These are phyloP conservation scores for Petunia hybrid DNA, from an alignment of 305 asterid genomes.

Conservation along the genomic window DNA sequence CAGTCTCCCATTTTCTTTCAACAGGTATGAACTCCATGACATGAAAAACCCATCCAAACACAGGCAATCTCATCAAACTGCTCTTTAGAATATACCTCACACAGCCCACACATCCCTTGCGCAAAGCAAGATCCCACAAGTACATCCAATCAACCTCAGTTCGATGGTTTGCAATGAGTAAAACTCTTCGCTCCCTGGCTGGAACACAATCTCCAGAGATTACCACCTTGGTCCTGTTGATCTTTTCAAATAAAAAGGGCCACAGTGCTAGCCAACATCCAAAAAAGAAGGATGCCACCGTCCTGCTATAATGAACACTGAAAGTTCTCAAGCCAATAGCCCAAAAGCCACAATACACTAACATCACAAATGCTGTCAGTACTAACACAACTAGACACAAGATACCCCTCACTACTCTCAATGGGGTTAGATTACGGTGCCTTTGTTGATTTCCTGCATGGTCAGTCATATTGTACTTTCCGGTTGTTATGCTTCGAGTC, in stretches of 20 bases:
- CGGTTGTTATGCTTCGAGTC: not conserved
- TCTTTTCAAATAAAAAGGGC: conserved; percentile 83
- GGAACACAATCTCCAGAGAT: conserved; percentile 80
- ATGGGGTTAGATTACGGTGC: conserved; percentile 62
- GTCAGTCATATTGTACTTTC: not conserved
- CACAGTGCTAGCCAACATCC: conserved; percentile 88
- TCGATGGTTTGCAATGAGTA: conserved; percentile 81
- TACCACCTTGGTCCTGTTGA: conserved; percentile 74
- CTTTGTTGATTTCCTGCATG: conserved; percentile 41
- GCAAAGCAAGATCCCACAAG: conserved; percentile 28
- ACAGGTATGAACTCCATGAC: conserved; percentile 84
- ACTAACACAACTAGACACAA: conserved; percentile 62
- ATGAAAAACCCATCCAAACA: conserved; percentile 91
- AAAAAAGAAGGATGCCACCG: conserved; percentile 59
- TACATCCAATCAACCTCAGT: conserved; percentile 98
- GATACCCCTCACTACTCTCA: conserved; percentile 59
- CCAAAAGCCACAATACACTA: conserved; percentile 70
- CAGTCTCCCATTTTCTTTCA: conserved; percentile 82
- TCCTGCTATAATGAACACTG: conserved; percentile 69
- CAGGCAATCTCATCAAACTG: conserved; percentile 84
- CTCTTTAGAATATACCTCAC: conserved; percentile 80
- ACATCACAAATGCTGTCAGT: conserved; percentile 68
- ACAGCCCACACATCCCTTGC: conserved; percentile 72
- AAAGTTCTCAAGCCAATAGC: conserved; percentile 64
- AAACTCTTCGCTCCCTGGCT: conserved; percentile 57